phyloP scores from a whole-genome alignment of 2,329 filamentous ascomycete species.

The Cryphonectria naterciae region DNA sequence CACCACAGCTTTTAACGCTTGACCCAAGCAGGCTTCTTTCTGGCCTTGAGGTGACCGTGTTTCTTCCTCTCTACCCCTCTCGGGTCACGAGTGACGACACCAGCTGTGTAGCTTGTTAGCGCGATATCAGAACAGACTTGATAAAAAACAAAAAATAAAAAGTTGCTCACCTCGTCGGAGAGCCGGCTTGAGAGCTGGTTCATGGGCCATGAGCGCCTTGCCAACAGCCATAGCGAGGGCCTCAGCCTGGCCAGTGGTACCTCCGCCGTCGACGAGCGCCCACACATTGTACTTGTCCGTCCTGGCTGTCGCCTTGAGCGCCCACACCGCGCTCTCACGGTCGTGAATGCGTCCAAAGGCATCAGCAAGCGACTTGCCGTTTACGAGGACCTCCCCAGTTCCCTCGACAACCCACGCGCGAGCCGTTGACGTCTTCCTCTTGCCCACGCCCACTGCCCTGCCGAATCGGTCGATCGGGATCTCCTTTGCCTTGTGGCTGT shows the following conservation, averaged over 20 bases:
- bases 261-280: slow-evolving; percentile 82
- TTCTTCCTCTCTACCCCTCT: slow-evolving; percentile 98
- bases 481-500: slow-evolving; percentile 65
- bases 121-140: slow-evolving; percentile 3
- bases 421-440: slow-evolving; percentile 85
- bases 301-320: slow-evolving; percentile 78
- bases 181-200: slow-evolving; percentile 86
- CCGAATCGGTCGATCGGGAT: slow-evolving; percentile 75
- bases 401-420: slow-evolving; percentile 90
- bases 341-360: slow-evolving; percentile 89
- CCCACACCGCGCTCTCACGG: slow-evolving; percentile 91
- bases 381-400: slow-evolving; percentile 85
- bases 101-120: slow-evolving; percentile 62
- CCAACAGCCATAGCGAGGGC: slow-evolving; percentile 88
- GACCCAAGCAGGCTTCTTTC: slow-evolving; percentile 98
- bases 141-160: too few species aligned
- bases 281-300: slow-evolving; percentile 98
- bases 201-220: slow-evolving; percentile 86
- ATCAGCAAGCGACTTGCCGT: slow-evolving; percentile 82
- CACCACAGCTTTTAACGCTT: slow-evolving; percentile 62
- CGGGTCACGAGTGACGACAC: slow-evolving; percentile 87
- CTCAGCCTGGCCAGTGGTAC: slow-evolving; percentile 93
- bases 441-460: slow-evolving; percentile 77
- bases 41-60: slow-evolving; percentile 90
- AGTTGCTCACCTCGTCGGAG: slow-evolving; percentile 78